These are phyloP conservation scores for Penicillium crustosum DNA, from an alignment of 2,329 filamentous ascomycete species.

Conservation along the genomic window DNA sequence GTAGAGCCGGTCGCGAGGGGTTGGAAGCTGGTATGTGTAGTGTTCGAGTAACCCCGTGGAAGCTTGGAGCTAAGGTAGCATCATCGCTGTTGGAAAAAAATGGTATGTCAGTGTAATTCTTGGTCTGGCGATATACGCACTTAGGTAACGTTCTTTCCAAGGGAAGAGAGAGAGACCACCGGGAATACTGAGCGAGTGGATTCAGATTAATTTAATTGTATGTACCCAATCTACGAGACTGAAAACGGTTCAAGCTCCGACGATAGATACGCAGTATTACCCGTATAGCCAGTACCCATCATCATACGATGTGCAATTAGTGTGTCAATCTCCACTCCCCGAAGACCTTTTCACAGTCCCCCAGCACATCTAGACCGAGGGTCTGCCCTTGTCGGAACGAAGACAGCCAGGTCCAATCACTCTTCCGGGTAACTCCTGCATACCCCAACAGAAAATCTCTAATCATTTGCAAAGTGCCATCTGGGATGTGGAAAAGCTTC, in stretches of 20 bases:
- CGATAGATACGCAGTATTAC: not conserved
- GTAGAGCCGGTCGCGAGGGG: too few relatives aligned
- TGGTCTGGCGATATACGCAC: too few relatives aligned
- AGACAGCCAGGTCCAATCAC: slow-evolving; percentile 20
- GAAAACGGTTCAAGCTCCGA: not conserved
- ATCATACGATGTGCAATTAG: not conserved
- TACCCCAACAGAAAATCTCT: slow-evolving; percentile 15
- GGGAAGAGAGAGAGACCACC: too few relatives aligned
- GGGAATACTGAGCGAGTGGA: too few relatives aligned
- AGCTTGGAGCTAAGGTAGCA: too few relatives aligned
- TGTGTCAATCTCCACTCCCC: slow-evolving; percentile 1
- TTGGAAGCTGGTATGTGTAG: too few relatives aligned
- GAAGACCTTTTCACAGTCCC: slow-evolving; percentile 11
- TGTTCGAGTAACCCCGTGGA: too few relatives aligned
- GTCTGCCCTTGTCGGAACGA: slow-evolving; percentile 16
- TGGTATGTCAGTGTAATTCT: too few relatives aligned
- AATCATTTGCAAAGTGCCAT: slow-evolving; percentile 15
- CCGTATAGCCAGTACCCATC: not conserved
- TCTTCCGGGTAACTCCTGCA: slow-evolving; percentile 18
- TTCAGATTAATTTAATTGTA: not conserved
- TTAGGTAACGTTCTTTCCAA: too few relatives aligned
- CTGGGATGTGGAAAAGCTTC: slow-evolving; percentile 18
- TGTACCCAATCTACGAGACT: not conserved
- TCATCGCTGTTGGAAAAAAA: too few relatives aligned
- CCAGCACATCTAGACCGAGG: slow-evolving; percentile 13